phyloP scores from a whole-genome alignment of 768 basidiomycete species.

The Boletus sensibilis region DNA sequence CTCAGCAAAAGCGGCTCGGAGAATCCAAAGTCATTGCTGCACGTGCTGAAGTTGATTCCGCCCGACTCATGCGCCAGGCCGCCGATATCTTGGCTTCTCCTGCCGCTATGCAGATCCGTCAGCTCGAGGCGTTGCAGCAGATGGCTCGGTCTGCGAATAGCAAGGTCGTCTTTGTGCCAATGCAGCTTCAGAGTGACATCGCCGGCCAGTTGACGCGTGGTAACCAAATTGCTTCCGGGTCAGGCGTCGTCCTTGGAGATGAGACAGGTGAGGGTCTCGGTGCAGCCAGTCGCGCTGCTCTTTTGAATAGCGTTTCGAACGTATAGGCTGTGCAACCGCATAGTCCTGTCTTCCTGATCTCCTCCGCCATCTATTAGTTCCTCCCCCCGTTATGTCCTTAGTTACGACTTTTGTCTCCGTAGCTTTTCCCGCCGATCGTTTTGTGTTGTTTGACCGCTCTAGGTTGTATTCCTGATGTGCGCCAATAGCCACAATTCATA shows the following conservation, averaged over 20 bases:
- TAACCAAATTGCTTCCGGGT: slow-evolving; percentile 25
- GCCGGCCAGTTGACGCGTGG: slow-evolving; percentile 42
- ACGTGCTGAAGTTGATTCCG: slow-evolving; percentile 92
- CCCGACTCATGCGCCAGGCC: slow-evolving; percentile 94
- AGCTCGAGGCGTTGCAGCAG: slow-evolving; percentile 91
- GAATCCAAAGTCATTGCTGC: slow-evolving; percentile 97
- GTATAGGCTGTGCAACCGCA: slow-evolving; percentile 14
- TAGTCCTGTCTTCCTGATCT: neutral
- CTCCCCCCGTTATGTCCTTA: neutral
- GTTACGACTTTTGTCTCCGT: neutral
- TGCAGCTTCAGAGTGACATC: slow-evolving; percentile 82
- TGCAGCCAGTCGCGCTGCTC: slow-evolving; percentile 24
- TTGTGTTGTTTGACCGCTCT: neutral
- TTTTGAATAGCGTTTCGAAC: slow-evolving; percentile 25
- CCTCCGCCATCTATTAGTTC: neutral
- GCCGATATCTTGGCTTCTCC: slow-evolving; percentile 93
- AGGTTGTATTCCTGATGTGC: slow-evolving; percentile 17
- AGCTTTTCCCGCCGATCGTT: neutral
- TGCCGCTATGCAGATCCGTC: slow-evolving; percentile 97
- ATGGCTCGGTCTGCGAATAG: slow-evolving; percentile 89
- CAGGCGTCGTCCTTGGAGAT: slow-evolving; percentile 19
- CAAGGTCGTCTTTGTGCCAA: slow-evolving; percentile 94
- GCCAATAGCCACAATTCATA: neutral
- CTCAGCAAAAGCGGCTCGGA: slow-evolving; percentile 95
- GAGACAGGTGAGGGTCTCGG: slow-evolving; percentile 27